Evolutionary conservation across 2,329 filamentous ascomycete species (phyloP).

Genomic region (Pseudogymnoascus sp.): DNA sequence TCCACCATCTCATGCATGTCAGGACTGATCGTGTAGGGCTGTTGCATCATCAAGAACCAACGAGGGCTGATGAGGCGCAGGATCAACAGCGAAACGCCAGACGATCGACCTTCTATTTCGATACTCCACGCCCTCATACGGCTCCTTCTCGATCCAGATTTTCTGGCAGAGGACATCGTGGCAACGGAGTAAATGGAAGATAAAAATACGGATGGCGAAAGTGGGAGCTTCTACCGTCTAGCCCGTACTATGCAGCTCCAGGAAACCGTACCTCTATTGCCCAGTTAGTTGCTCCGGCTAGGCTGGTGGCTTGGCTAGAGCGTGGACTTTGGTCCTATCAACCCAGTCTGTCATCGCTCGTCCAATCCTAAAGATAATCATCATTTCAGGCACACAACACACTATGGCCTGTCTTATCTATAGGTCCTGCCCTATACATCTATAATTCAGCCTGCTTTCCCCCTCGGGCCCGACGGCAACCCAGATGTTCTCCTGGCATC

Average conservation of each 20-base stretch:
- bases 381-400: conserved; percentile 5
- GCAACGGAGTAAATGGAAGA: not conserved
- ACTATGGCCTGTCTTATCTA: not conserved
- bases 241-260: not conserved
- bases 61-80: conserved; percentile 1
- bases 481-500: not conserved
- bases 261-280: not conserved
- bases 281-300: conserved; percentile 2
- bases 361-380: conserved; percentile 7
- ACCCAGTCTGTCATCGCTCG: conserved; percentile 7
- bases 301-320: conserved; percentile 6
- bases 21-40: conserved; percentile 8
- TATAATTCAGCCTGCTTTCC: not conserved
- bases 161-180: not conserved
- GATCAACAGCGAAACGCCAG: conserved; percentile 1
- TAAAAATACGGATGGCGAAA: not conserved
- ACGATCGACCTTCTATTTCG: not conserved
- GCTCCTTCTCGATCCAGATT: not conserved
- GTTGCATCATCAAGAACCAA: conserved; percentile 5
- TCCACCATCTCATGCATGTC: conserved; percentile 6
- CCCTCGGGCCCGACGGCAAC: not conserved
- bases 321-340: conserved; percentile 5
- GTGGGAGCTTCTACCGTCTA: conserved; percentile 4
- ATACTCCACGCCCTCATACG: not conserved
- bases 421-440: conserved; percentile 1